A percentile compares a stretch with the other conserved stretches of the same genome.
Evolutionary conservation across 306 rosid species (phyloP).

Genomic region (Corylus avellana): DNA sequence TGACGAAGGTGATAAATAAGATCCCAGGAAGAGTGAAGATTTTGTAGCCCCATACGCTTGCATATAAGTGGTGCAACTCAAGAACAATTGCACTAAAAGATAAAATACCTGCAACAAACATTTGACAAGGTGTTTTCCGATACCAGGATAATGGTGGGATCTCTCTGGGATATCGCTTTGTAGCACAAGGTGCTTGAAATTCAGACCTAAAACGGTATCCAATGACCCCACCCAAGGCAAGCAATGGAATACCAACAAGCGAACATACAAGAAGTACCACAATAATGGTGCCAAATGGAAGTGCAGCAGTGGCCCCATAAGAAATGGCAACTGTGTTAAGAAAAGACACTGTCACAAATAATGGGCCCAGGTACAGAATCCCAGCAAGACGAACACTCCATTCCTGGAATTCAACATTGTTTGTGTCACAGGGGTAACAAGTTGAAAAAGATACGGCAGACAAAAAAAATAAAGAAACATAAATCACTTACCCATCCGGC

Average conservation of each 20-base stretch:
- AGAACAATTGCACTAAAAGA: slow-evolving; percentile 70
- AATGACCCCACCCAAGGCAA: slow-evolving; percentile 78
- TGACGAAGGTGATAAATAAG: slow-evolving; percentile 55
- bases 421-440: slow-evolving; percentile 20
- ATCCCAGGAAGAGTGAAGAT: slow-evolving; percentile 72
- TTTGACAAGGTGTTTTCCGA: slow-evolving; percentile 70
- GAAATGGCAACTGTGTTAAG: slow-evolving; percentile 70
- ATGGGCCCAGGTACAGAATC: slow-evolving; percentile 69
- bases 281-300: slow-evolving; percentile 75
- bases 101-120: slow-evolving; percentile 78
- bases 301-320: slow-evolving; percentile 60
- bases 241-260: slow-evolving; percentile 68
- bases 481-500: slow-evolving; percentile 67
- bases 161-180: slow-evolving; percentile 64
- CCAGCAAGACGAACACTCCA: slow-evolving; percentile 67
- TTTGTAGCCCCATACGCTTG: slow-evolving; percentile 86
- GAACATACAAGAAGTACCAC: slow-evolving; percentile 53
- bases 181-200: slow-evolving; percentile 59
- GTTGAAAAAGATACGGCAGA: neutral
- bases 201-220: slow-evolving; percentile 59
- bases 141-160: slow-evolving; percentile 74
- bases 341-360: slow-evolving; percentile 51
- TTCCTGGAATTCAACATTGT: slow-evolving; percentile 51
- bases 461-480: slow-evolving; percentile 11
- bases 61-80: slow-evolving; percentile 68